Percentiles rank a stretch among this genome's conserved stretches.
These are phyloP conservation scores for Schizochytrium sp. DNA, from an alignment of 108 stramenopile genomes.

Conservation along the genomic window DNA sequence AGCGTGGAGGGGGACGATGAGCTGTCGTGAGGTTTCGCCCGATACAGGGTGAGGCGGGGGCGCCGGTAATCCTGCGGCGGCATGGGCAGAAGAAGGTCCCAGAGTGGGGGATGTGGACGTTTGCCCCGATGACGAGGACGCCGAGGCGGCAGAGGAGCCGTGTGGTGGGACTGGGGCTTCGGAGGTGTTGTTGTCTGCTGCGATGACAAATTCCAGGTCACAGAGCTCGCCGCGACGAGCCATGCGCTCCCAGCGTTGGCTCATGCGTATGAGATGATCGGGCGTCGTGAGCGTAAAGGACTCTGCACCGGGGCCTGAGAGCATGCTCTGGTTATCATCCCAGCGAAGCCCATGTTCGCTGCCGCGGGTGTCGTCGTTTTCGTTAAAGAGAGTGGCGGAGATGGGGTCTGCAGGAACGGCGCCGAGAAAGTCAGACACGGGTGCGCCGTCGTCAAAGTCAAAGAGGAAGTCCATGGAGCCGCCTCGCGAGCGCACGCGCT, in stretches of 20 bases:
- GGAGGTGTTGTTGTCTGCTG: not conserved
- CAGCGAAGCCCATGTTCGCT: not conserved
- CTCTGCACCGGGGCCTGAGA: not conserved
- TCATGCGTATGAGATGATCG: not conserved
- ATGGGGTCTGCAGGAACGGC: slow-evolving; percentile 1
- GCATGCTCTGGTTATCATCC: not conserved
- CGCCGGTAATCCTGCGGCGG: too few relatives aligned
- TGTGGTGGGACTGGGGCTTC: too few relatives aligned
- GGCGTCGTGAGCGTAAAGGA: not conserved
- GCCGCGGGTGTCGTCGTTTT: not conserved
- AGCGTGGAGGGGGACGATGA: not conserved
- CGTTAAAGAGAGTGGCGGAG: not conserved
- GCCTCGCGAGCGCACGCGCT: not conserved
- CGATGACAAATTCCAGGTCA: not conserved
- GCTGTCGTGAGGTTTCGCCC: not conserved
- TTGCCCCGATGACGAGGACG: too few relatives aligned
- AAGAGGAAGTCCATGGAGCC: not conserved
- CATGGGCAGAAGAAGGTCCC: too few relatives aligned
- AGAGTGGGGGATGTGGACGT: too few relatives aligned
- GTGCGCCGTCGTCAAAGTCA: not conserved
- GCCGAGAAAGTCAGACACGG: not conserved
- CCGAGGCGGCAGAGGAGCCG: too few relatives aligned
- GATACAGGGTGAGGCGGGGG: not conserved
- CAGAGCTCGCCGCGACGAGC: not conserved
- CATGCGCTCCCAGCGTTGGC: not conserved